A percentile compares a stretch with the other conserved stretches of the same genome.
Conservation (phyloP, 2,329 filamentous ascomycete species). For the Tolypocladium ophioglossoides region DNA sequence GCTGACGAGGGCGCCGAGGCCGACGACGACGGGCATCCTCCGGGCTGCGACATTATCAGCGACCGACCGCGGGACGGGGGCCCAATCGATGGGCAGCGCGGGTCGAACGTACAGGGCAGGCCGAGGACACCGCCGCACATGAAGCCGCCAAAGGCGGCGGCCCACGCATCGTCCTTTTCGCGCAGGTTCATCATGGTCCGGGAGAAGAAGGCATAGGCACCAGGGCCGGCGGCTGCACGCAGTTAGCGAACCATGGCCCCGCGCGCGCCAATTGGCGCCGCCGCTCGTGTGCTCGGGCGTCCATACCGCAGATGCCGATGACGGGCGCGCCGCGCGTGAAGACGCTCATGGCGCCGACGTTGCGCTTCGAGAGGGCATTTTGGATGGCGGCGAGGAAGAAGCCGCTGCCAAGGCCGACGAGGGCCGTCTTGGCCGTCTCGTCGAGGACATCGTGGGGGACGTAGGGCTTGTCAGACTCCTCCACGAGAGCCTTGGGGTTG, state of each 20-base stretch:
- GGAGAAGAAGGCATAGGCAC: conserved; percentile 67
- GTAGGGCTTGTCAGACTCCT: conserved; percentile 32
- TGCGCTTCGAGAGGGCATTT: conserved; percentile 76
- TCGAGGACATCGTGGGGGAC: conserved; percentile 67
- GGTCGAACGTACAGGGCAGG: conserved; percentile 50
- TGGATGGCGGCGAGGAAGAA: conserved; percentile 67
- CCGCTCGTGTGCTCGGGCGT: neutral
- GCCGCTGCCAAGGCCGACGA: conserved; percentile 57
- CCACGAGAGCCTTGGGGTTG: conserved; percentile 14
- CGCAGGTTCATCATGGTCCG: conserved; percentile 74
- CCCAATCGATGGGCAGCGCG: neutral
- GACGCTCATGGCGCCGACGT: conserved; percentile 70
- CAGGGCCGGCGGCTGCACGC: conserved; percentile 44
- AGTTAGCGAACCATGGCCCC: neutral
- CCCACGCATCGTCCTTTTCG: conserved; percentile 71
- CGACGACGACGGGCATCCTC: conserved; percentile 60
- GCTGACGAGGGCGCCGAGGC: conserved; percentile 49
- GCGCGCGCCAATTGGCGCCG: neutral
- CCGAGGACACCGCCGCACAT: conserved; percentile 63
- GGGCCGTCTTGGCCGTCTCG: conserved; percentile 51
- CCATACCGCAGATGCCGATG: conserved; percentile 40
- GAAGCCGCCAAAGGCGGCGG: conserved; percentile 66
- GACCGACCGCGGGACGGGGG: neutral
- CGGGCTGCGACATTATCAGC: conserved; percentile 13
- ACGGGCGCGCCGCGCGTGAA: conserved; percentile 70